phyloP scores from a whole-genome alignment of 495 filamentous ascomycete species.

The Cercophora sp. region DNA sequence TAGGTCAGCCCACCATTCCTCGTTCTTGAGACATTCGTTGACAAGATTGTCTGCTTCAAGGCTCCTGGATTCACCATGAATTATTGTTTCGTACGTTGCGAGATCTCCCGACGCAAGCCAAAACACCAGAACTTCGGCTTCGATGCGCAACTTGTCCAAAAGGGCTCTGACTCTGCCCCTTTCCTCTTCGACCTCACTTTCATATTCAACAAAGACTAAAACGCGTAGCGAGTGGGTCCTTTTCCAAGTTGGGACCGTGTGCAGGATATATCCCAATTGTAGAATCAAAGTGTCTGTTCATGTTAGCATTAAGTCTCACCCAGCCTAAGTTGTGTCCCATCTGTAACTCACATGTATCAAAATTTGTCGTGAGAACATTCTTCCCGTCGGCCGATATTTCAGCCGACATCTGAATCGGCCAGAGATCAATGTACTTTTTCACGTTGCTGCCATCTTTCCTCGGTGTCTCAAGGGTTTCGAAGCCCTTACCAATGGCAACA shows the following conservation, averaged over 20 bases:
- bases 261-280: constrained; percentile 79
- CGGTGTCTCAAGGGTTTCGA: constrained; percentile 70
- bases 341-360: constrained; percentile 73
- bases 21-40: constrained; percentile 56
- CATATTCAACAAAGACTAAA: constrained; percentile 84
- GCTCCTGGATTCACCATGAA: constrained; percentile 56
- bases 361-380: constrained; percentile 81
- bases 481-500: constrained; percentile 81
- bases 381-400: constrained; percentile 62
- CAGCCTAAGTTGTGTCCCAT: too few relatives aligned
- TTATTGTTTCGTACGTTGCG: constrained; percentile 69
- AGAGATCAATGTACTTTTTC: constrained; percentile 83
- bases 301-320: too few relatives aligned
- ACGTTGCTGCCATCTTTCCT: constrained; percentile 47
- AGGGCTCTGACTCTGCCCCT: constrained; percentile 66
- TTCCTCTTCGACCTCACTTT: constrained; percentile 79
- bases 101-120: constrained; percentile 75
- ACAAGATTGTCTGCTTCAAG: constrained; percentile 50
- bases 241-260: constrained; percentile 81
- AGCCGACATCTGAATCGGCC: constrained; percentile 83
- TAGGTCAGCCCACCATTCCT: constrained; percentile 85
- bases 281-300: constrained; percentile 69
- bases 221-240: constrained; percentile 71
- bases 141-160: constrained; percentile 75
- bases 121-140: constrained; percentile 74